Evolutionary conservation across 768 basidiomycete species (phyloP), one percentile per base, ranked within the genome.

Genomic region (Rickenella mellea): DNA sequence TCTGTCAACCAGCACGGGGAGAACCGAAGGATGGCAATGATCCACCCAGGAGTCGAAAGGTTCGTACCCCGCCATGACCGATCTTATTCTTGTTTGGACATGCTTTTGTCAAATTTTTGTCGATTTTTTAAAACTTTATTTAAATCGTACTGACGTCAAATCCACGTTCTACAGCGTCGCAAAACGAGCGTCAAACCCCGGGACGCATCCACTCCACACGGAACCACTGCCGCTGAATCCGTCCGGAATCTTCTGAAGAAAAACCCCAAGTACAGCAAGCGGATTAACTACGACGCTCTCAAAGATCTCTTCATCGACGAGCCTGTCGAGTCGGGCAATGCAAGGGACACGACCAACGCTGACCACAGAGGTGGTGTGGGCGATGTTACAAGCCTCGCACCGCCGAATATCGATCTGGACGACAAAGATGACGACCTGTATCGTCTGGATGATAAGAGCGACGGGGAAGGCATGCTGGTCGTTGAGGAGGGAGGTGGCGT

Each of bases 251-350:
- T 93, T 27, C 68, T 91, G 52, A 83, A 84, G 67, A 88, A 89
- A 64, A 90, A 84, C 48, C 73, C 80, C 19, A 84, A 79, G 55
- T 91, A 92, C 62, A 90, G 86, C 63, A 88, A 88, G 55, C 78
- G 89, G 40, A 93, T 94, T 63, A 96, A 96, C 58, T 96, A 94
- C 57, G 83, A 87, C 51, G 89, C 87, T 1, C 74, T 93, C 41
- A 83, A 85, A 50, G 75, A 77, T 43, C 70, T 94, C 9, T 88
- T 93, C 56, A 51, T 50, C 28, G 47, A 50, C 39, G 49, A 48
- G 27, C 57, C 56, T n/a, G n/a, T n/a, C n/a, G n/a, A n/a, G n/a
- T n/a, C n/a, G n/a, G n/a, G n/a, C n/a, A n/a, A n/a, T n/a, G n/a
- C n/a, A n/a, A n/a, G n/a, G n/a, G n/a, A n/a, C n/a, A n/a, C n/a